phyloP scores from a whole-genome alignment of 23 red algal species.

The Pyropia haitanensis region DNA sequence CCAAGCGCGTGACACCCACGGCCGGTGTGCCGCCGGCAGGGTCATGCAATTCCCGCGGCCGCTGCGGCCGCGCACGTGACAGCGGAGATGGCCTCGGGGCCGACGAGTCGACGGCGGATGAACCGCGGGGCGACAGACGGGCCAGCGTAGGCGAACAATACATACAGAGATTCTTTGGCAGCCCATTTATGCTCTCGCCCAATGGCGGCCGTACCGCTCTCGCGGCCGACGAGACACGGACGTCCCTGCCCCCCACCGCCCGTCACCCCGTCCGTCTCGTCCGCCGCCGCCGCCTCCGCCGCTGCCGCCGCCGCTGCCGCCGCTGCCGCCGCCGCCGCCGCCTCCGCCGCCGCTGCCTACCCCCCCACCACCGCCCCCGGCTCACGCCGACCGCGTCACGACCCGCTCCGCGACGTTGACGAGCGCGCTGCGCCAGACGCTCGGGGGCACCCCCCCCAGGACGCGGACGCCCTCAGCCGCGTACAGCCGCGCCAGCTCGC shows the following conservation, averaged over 20 bases:
- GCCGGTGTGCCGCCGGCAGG: no score
- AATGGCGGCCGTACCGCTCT: no score
- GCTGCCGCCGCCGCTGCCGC: conserved; percentile 8
- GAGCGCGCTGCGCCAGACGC: conserved; percentile 43
- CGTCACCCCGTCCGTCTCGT: conserved; percentile 13
- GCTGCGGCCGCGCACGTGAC: no score
- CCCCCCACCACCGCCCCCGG: conserved; percentile 22
- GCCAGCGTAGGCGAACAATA: no score
- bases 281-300: conserved; percentile 18
- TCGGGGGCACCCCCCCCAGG: conserved; percentile 27
- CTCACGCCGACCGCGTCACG: conserved; percentile 23
- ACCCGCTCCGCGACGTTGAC: conserved; percentile 47
- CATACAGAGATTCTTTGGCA: no score
- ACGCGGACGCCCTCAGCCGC: conserved; percentile 20
- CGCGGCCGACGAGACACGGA: no score
- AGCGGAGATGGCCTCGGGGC: no score
- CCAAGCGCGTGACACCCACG: no score
- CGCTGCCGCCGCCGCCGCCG: conserved; percentile 26
- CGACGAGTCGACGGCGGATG: no score
- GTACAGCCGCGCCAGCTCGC: conserved; percentile 68
- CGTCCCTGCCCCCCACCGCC: conserved; percentile 4
- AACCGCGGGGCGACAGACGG: no score
- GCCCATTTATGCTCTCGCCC: no score
- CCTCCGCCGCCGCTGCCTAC: conserved; percentile 18
- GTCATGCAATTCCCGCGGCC: no score